These are phyloP conservation scores for Acer campestre DNA, from an alignment of 345 rosid species.

Conservation along the genomic window DNA sequence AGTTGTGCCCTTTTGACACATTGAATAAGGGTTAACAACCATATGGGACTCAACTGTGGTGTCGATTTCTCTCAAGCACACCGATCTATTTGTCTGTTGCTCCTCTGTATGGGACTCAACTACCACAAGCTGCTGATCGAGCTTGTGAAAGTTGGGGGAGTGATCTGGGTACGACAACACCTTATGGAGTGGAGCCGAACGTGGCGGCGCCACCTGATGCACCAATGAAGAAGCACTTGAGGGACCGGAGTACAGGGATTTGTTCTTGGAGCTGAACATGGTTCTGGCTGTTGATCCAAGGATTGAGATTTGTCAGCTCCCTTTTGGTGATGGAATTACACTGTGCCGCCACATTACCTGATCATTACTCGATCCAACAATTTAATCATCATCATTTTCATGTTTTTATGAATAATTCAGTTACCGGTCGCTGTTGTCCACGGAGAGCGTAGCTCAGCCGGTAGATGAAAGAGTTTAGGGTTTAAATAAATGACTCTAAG, in stretches of 20 bases:
- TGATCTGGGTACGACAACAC: constrained; percentile 97
- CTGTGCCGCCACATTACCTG: constrained; percentile 75
- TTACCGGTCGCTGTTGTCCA: no score
- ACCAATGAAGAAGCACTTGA: constrained; percentile 77
- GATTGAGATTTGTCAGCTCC: constrained; percentile 96
- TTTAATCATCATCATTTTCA: no score
- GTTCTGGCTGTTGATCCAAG: constrained; percentile 96
- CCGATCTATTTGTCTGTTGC: no score
- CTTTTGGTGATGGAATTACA: constrained; percentile 94
- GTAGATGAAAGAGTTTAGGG: no score
- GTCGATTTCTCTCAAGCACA: no score
- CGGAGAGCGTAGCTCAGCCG: no score
- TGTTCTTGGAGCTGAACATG: constrained; percentile 89
- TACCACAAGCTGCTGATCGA: constrained; percentile 84
- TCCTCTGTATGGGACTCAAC: constrained; percentile 25
- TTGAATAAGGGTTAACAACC: no score
- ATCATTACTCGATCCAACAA: no score
- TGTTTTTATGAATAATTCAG: no score
- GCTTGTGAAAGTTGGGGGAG: constrained; percentile 80
- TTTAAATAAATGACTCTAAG: no score
- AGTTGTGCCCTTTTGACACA: no score
- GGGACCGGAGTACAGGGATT: constrained; percentile 70
- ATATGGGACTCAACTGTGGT: no score
- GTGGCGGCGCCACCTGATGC: constrained; percentile 91
- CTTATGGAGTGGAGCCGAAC: constrained; percentile 88